Evolutionary conservation across 1,284 basidiomycete species (phyloP).

Genomic region (Rhodotorula sp.): DNA sequence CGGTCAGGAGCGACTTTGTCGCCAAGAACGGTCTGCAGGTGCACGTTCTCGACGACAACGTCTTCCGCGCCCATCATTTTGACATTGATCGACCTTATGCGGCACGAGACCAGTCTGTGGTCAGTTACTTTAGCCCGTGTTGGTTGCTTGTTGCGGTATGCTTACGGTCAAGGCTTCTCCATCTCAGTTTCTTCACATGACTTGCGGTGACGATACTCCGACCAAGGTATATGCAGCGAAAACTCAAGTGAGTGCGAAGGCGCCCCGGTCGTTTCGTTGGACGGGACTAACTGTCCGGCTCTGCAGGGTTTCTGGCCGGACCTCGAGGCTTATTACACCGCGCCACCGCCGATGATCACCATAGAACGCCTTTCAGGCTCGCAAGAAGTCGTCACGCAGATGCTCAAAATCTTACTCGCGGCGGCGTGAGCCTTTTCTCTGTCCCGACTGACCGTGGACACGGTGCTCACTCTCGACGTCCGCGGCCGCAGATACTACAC

Average conservation of each 20-base stretch:
- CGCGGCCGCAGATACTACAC: constrained; percentile 10
- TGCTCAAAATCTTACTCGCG: constrained; percentile 18
- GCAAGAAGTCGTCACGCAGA: constrained; percentile 1
- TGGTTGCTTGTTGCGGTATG: no score
- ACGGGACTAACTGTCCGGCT: background rate
- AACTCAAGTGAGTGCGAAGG: constrained; percentile 9
- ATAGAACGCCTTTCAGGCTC: constrained; percentile 10
- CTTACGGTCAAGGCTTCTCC: no score
- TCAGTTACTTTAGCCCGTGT: background rate
- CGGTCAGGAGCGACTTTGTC: constrained; percentile 18
- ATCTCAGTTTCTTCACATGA: constrained; percentile 25
- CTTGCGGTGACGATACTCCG: constrained; percentile 25
- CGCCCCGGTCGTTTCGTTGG: fast-evolving
- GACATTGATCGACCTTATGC: constrained; percentile 15
- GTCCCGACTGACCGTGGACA: background rate
- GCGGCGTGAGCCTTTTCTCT: background rate
- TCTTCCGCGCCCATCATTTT: constrained; percentile 28
- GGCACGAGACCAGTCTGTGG: constrained; percentile 13
- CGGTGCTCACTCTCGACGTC: fast-evolving
- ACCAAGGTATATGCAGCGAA: constrained; percentile 20
- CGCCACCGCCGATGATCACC: constrained; percentile 24
- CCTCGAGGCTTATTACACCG: constrained; percentile 35
- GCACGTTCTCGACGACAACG: constrained; percentile 19
- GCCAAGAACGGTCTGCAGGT: constrained; percentile 24
- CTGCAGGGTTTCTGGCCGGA: constrained; percentile 41